These are phyloP conservation scores for Gryganskiella cystojenkinii DNA, from an alignment of 192 early-diverging fungal species.

Conservation along the genomic window DNA sequence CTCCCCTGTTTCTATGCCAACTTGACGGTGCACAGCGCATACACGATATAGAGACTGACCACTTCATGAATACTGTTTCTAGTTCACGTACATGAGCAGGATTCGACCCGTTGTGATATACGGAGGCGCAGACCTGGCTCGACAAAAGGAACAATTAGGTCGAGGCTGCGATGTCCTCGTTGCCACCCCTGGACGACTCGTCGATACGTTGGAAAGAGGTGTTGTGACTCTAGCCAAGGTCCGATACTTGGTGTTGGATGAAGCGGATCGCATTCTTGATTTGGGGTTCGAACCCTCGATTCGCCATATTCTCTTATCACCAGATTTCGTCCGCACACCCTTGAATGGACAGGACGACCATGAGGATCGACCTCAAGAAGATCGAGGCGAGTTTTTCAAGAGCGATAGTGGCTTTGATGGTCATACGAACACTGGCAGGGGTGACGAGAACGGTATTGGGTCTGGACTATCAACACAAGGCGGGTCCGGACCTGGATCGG, in stretches of 20 bases:
- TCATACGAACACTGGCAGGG: too few relatives aligned
- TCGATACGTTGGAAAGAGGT: slow-evolving; percentile 88
- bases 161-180: slow-evolving; percentile 93
- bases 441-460: too few relatives aligned
- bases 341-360: too few relatives aligned
- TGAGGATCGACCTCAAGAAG: slow-evolving; percentile 30
- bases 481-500: too few relatives aligned
- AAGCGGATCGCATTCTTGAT: slow-evolving; percentile 93
- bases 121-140: slow-evolving; percentile 86
- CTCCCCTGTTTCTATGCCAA: too few relatives aligned
- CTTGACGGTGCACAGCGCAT: too few relatives aligned
- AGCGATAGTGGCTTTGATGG: too few relatives aligned
- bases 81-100: slow-evolving; percentile 19
- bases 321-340: slow-evolving; percentile 77
- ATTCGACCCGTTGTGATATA: slow-evolving; percentile 70
- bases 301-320: slow-evolving; percentile 78
- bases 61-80: not conserved
- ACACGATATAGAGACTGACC: too few relatives aligned
- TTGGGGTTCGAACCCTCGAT: slow-evolving; percentile 98
- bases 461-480: too few relatives aligned
- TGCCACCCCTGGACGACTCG: slow-evolving; percentile 93
- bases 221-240: slow-evolving; percentile 79
- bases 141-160: slow-evolving; percentile 85
- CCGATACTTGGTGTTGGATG: slow-evolving; percentile 78
- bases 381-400: slow-evolving; percentile 2